A percentile compares a stretch with the other conserved stretches of the same genome.
Evolutionary conservation across 139 green algal genomes (phyloP).

Genomic region (Spirogloea muscicola): DNA sequence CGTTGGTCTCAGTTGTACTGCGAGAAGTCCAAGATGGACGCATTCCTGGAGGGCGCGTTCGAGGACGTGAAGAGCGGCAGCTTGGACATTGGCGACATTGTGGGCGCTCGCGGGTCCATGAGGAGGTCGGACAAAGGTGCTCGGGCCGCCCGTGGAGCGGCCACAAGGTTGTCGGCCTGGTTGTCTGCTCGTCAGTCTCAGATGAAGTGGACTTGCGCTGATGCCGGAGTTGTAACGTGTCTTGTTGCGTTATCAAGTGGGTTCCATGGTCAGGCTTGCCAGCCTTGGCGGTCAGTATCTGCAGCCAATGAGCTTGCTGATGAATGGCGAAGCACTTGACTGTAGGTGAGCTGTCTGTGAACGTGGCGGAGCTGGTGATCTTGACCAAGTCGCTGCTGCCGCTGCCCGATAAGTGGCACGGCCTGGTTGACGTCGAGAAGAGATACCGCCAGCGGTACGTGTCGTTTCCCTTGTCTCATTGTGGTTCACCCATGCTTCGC

Average conservation of each 20-base stretch:
- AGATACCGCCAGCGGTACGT: slow-evolving; percentile 78
- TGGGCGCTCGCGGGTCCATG: slow-evolving; percentile 68
- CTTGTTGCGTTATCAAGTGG: too few species aligned
- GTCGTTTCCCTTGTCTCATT: too few species aligned
- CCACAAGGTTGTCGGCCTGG: not conserved
- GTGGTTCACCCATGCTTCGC: too few species aligned
- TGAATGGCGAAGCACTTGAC: not conserved
- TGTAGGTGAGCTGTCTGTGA: slow-evolving; percentile 48
- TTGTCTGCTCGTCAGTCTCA: slow-evolving; percentile 1
- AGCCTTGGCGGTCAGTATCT: too few species aligned
- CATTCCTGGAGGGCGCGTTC: slow-evolving; percentile 53
- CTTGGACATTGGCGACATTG: slow-evolving; percentile 88
- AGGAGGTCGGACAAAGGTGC: slow-evolving; percentile 93
- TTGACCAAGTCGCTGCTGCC: slow-evolving; percentile 93
- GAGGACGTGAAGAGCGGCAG: slow-evolving; percentile 63
- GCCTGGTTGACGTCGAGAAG: slow-evolving; percentile 91
- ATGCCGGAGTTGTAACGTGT: too few species aligned
- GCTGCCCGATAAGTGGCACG: slow-evolving; percentile 97
- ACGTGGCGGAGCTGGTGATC: slow-evolving; percentile 53
- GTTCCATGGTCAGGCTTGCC: too few species aligned
- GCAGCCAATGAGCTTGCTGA: not conserved
- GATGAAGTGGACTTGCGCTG: not conserved
- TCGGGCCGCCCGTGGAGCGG: too few species aligned
- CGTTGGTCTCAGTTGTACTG: slow-evolving; percentile 71
- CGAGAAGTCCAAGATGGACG: slow-evolving; percentile 62